These are phyloP conservation scores for Phialemoniopsis sp. DNA, from an alignment of 2,329 filamentous ascomycete species.

Conservation along the genomic window DNA sequence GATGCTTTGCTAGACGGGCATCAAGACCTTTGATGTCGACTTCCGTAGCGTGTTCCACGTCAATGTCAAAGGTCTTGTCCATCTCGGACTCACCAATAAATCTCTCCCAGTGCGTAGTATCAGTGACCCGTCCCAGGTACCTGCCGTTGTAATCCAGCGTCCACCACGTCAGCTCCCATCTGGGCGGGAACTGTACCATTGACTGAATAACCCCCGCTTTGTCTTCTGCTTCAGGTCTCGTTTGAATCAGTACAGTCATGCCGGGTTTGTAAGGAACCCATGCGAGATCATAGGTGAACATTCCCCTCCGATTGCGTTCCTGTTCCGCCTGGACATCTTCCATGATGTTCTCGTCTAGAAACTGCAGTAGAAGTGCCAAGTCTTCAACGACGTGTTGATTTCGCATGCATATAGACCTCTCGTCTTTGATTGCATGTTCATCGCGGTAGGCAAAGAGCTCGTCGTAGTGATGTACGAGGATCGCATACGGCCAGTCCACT, in stretches of 20 bases:
- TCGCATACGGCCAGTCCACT: slow-evolving; percentile 14
- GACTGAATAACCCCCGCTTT: not conserved
- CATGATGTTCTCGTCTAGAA: slow-evolving; percentile 12
- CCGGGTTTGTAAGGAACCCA: not conserved
- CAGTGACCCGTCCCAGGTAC: slow-evolving; percentile 1
- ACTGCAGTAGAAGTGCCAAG: slow-evolving; percentile 10
- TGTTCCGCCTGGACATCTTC: slow-evolving; percentile 2
- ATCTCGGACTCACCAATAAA: not conserved
- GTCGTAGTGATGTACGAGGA: slow-evolving; percentile 20
- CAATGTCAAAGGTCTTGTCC: not conserved
- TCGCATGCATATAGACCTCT: slow-evolving; percentile 7
- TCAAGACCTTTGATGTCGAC: not conserved
- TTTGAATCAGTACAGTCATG: not conserved
- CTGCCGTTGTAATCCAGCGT: slow-evolving; percentile 1
- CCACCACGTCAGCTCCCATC: not conserved
- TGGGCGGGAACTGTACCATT: not conserved
- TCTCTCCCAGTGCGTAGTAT: not conserved
- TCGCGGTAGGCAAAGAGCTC: slow-evolving; percentile 11
- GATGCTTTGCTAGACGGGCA: not conserved
- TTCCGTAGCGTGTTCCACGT: not conserved
- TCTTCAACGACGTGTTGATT: slow-evolving; percentile 9
- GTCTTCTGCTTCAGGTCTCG: too few relatives aligned
- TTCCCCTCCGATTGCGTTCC: not conserved
- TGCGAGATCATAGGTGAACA: not conserved
- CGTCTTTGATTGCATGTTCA: slow-evolving; percentile 1